Base-by-base conservation (phyloP, 495 filamentous ascomycete genomes). In the Viridothelium virens region DNA sequence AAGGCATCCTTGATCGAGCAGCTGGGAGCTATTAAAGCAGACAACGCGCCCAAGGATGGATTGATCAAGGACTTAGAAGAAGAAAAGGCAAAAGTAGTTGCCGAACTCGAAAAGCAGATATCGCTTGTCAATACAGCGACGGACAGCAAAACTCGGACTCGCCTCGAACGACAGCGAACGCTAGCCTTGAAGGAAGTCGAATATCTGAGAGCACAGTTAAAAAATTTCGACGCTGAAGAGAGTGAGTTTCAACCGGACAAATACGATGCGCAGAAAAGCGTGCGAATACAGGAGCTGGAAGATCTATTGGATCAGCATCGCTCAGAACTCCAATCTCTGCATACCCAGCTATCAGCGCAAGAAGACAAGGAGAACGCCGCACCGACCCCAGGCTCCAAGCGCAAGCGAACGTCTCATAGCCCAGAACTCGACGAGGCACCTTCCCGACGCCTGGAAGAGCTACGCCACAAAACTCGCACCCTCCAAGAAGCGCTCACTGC, bases 161-260 rank as follows among this genome's bases (percentile, higher is more conserved):
- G 88, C 56, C 81, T 92, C 33, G 93, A 99, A 72, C 81, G 93
- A 46, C 92, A 97, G 73, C 87, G 90, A 65, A 84, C 84, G 6
- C 82, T 97, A 2, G 91, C 91, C 3, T 76, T 91, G 31, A 96
- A 96, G 71, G 95, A 99, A 74, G 90, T 95, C 6, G 91, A 97
- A 68, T 94, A 93, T 74, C 82, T 99, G 7, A 89, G 95, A 16
- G 93, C 89, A 3, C 94, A 99, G 71, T 79, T 97, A 33, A 95
- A 96, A 74, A 88, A 89, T 0, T 96, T 92, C 65, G 93, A 96
- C 67, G 84, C 86, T 34, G 95, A 97, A 76, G 92, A 97, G 74
- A 81, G 83, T 50, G 93, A 91, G 1, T 88, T 96, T 78, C 86
- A 92, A 65, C 82, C 86, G 2, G 89, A 90, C 16, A 85, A 80